Evolutionary conservation across 202 grass and related monocot genomes (phyloP).

Genomic region (Panicum hallii): DNA sequence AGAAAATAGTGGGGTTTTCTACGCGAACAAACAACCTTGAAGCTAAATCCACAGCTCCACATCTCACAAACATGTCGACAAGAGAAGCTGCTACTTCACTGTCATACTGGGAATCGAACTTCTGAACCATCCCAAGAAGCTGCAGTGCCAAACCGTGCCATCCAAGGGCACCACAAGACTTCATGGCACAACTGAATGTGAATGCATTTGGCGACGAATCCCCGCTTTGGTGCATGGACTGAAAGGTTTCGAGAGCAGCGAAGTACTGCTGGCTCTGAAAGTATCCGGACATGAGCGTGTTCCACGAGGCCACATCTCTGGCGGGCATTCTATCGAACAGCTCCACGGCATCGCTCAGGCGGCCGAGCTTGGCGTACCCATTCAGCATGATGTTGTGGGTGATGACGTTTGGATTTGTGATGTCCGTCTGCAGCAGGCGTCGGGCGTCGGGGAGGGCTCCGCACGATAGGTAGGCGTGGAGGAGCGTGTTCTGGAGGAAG

Average conservation of each 20-base stretch:
- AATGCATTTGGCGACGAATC: constrained; percentile 67
- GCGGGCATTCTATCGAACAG: constrained; percentile 85
- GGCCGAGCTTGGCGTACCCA: constrained; percentile 63
- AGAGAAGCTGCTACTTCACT: constrained; percentile 53
- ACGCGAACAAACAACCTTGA: constrained; percentile 59
- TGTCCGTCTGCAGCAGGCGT: constrained; percentile 51
- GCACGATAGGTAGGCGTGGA: constrained; percentile 80
- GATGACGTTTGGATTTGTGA: constrained; percentile 63
- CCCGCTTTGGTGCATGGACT: constrained; percentile 52
- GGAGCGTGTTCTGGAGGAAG: constrained; percentile 91
- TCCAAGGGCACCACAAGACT: constrained; percentile 71
- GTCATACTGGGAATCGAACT: constrained; percentile 66
- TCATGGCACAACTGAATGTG: constrained; percentile 68
- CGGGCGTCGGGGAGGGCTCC: constrained; percentile 66
- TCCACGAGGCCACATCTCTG: constrained; percentile 80
- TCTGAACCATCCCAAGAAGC: constrained; percentile 72
- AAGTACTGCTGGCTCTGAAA: constrained; percentile 52
- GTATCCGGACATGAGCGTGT: constrained; percentile 82
- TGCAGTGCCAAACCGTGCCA: constrained; percentile 61
- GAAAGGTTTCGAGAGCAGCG: constrained; percentile 55
- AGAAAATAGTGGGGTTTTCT: constrained; percentile 68
- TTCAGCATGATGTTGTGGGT: constrained; percentile 86
- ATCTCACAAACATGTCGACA: constrained; percentile 90
- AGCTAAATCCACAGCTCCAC: constrained; percentile 61
- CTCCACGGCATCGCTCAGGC: constrained; percentile 56